These are phyloP conservation scores for Trichosporon sp. DNA, from an alignment of 1,284 basidiomycete species.

Conservation along the genomic window DNA sequence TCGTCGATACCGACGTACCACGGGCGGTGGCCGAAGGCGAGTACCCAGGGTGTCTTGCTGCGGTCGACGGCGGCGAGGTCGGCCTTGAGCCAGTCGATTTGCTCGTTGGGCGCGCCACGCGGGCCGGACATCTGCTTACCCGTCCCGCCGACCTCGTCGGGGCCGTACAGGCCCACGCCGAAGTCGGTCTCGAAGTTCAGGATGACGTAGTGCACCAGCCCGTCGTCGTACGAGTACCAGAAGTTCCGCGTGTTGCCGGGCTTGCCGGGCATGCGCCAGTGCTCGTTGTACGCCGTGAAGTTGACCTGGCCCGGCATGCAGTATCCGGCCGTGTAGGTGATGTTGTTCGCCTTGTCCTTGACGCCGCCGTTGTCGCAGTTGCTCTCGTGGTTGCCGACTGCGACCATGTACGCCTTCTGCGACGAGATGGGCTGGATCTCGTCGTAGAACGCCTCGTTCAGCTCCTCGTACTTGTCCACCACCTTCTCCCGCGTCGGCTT, in stretches of 20 bases:
- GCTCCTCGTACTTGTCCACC: conserved; percentile 29
- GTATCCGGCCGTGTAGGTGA: conserved; percentile 23
- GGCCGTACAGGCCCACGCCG: conserved; percentile 19
- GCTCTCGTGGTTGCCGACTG: conserved; percentile 31
- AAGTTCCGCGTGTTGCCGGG: conserved; percentile 25
- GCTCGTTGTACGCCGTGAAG: conserved; percentile 30
- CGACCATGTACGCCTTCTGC: conserved; percentile 30
- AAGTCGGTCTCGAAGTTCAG: conserved; percentile 34
- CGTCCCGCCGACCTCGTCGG: conserved; percentile 24
- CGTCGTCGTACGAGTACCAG: conserved; percentile 34
- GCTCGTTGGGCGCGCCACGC: conserved; percentile 19
- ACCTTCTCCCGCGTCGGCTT: conserved; percentile 13
- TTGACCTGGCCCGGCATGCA: conserved; percentile 31
- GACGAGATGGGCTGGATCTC: conserved; percentile 29
- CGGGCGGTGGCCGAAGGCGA: conserved; percentile 41
- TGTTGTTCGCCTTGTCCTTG: conserved; percentile 26
- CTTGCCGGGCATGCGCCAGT: conserved; percentile 36
- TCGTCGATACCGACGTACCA: conserved; percentile 23
- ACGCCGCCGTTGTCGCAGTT: conserved; percentile 25
- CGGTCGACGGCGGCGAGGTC: conserved; percentile 45
- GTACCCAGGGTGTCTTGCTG: conserved; percentile 44
- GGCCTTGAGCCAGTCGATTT: conserved; percentile 27
- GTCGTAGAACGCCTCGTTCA: conserved; percentile 38
- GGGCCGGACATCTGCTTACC: conserved; percentile 24
- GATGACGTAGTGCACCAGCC: conserved; percentile 28